Base-by-base conservation (phyloP, 495 filamentous ascomycete species). In the Podospora conica region DNA sequence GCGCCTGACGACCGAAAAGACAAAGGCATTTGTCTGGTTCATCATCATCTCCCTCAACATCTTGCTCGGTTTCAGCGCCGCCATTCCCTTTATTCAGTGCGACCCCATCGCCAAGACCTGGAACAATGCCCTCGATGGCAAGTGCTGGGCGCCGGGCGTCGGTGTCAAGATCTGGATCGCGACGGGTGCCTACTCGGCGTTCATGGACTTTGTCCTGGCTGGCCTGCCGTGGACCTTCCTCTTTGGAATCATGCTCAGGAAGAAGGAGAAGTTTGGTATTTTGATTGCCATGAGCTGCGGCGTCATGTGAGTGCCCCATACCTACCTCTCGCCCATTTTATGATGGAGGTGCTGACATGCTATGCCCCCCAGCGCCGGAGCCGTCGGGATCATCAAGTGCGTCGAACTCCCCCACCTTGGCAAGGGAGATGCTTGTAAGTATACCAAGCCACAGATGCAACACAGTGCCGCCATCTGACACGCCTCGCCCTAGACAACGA, bases 61-160 rank as follows among this genome's bases (percentile, higher is more conserved):
- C 7, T 60, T 72, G 63, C 69, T 73, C 55, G 71, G 69, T 22
- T 62, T 79, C 18, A 75, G 68, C 29, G 73, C 71, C 53, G 71
- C 78, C 9, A 73, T 78, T 53, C 71, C 68, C 10, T 78, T 69
- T 58, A 54, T 77, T 5, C 69, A 73, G 55, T 79, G 77, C 65
- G 27, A 65, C 28, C 77, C 77, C 20, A 59, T 72, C 33, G 28
- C 67, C 9, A 73, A 71, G 31, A 70, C 65, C 5, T 78, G 76
- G 76, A 60, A 77, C 40, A 27, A 27, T 6, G 23, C 21, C 29
- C 62, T 60, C 21, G 60, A 28, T 1, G 71, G 71, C 0, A 61
- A 59, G 4, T 79, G 77, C 60, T 79, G 76, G 76, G 61, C 65
- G n/a, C 21, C 55, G 20, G 4, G 40, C 8, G 21, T 68, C 4